A percentile compares a stretch with the other conserved stretches of the same genome.
phyloP scores from a whole-genome alignment of 345 rosid genomes.

The Rhodomyrtus tomentosa region DNA sequence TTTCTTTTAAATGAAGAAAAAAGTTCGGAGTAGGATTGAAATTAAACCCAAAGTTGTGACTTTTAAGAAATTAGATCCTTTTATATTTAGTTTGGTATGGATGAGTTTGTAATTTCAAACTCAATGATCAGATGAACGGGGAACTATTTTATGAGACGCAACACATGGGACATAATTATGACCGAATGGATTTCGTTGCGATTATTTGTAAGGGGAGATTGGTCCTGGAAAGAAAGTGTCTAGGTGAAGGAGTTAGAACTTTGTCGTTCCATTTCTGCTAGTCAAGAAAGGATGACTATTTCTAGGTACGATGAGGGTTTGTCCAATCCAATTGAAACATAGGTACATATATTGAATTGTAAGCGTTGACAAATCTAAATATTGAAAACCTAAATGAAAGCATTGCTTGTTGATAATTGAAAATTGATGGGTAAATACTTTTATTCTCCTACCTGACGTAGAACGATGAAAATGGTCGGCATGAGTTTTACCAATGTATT shows the following conservation, averaged over 20 bases:
- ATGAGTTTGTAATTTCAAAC: too few species aligned
- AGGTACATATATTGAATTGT: background rate
- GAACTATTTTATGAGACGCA: background rate
- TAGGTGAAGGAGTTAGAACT: background rate
- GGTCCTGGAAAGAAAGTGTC: background rate
- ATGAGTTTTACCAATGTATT: background rate
- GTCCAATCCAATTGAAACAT: background rate
- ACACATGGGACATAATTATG: background rate
- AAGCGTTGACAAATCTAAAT: background rate
- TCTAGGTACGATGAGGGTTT: background rate
- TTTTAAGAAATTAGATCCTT: too few species aligned
- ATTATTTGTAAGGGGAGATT: background rate
- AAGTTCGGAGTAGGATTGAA: too few species aligned
- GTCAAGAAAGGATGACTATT: background rate
- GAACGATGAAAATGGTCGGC: accelerated
- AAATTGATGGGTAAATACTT: background rate
- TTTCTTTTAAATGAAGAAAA: too few species aligned
- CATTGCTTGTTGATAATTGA: background rate
- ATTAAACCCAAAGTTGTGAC: too few species aligned
- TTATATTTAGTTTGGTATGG: too few species aligned
- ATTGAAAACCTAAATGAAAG: background rate
- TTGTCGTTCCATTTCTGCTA: background rate
- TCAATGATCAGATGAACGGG: too few species aligned
- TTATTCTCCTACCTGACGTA: background rate
- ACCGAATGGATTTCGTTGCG: background rate